These are phyloP conservation scores for Claviceps spartinae DNA, from an alignment of 2,329 filamentous ascomycete genomes.

Conservation along the genomic window DNA sequence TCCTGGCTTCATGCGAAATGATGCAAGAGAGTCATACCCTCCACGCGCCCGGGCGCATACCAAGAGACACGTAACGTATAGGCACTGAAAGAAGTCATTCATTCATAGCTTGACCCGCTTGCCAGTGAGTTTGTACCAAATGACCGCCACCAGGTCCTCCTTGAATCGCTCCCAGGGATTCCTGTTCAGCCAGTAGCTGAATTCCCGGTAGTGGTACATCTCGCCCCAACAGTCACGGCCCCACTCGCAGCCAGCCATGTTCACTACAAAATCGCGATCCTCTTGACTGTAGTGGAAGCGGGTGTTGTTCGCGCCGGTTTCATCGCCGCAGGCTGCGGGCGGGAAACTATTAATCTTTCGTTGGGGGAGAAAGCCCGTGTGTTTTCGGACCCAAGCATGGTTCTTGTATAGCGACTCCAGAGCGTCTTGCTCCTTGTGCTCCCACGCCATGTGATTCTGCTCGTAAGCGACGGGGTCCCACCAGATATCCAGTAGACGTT, in stretches of 20 bases:
- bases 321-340: constrained; percentile 71
- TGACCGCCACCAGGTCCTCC: constrained; percentile 46
- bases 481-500: constrained; percentile 87
- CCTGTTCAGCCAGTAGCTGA: constrained; percentile 82
- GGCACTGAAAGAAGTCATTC: not conserved
- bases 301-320: constrained; percentile 48
- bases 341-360: constrained; percentile 93
- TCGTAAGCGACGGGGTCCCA: constrained; percentile 98
- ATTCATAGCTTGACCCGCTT: constrained; percentile 41
- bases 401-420: constrained; percentile 82
- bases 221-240: constrained; percentile 95
- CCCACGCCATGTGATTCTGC: constrained; percentile 98
- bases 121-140: constrained; percentile 52
- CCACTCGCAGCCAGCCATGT: constrained; percentile 97
- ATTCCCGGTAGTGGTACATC: constrained; percentile 88
- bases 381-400: constrained; percentile 84
- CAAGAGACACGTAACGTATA: too few relatives aligned
- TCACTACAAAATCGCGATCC: constrained; percentile 86
- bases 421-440: constrained; percentile 95
- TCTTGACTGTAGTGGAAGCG: constrained; percentile 74
- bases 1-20: not conserved
- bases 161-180: constrained; percentile 67
- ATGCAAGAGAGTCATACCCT: not conserved
- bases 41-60: too few relatives aligned
- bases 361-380: constrained; percentile 80